Evolutionary conservation across 331 rosid genomes (phyloP).

Genomic region (Quercus tomentella): DNA sequence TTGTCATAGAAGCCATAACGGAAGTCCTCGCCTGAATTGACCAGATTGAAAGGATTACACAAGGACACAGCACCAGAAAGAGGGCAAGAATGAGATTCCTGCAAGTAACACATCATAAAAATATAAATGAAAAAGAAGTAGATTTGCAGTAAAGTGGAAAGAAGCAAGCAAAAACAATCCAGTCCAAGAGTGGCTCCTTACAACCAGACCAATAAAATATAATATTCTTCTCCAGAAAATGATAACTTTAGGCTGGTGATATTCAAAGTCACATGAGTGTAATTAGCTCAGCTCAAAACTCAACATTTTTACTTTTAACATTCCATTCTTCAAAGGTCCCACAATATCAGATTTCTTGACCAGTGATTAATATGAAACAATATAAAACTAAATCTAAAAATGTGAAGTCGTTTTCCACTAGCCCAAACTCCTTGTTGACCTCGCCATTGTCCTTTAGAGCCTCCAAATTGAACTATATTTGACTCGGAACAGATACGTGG

Average conservation of each 20-base stretch:
- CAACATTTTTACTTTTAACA: not conserved
- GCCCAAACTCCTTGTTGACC: too few species aligned
- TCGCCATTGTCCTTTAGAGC: too few species aligned
- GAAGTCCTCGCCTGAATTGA: conserved; percentile 82
- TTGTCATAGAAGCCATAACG: conserved; percentile 86
- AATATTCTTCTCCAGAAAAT: not conserved
- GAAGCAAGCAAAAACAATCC: not conserved
- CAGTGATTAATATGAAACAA: too few species aligned
- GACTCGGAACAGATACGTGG: not conserved
- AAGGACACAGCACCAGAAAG: conserved; percentile 94
- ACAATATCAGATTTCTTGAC: not conserved
- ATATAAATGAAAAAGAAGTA: conserved; percentile 14
- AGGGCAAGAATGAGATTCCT: conserved; percentile 60
- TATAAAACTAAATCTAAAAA: too few species aligned
- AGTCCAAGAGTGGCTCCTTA: conserved; percentile 5
- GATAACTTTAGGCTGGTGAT: not conserved
- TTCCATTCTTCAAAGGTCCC: not conserved
- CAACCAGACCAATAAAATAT: not conserved
- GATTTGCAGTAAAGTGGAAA: not conserved
- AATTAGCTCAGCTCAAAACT: not conserved
- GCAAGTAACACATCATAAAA: conserved; percentile 29
- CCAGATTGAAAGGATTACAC: conserved; percentile 95
- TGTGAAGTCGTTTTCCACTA: too few species aligned
- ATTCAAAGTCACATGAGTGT: not conserved
- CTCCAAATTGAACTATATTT: too few species aligned